phyloP scores from a whole-genome alignment of 129 eudicot genomes.

The Flaveria ramosissima region DNA sequence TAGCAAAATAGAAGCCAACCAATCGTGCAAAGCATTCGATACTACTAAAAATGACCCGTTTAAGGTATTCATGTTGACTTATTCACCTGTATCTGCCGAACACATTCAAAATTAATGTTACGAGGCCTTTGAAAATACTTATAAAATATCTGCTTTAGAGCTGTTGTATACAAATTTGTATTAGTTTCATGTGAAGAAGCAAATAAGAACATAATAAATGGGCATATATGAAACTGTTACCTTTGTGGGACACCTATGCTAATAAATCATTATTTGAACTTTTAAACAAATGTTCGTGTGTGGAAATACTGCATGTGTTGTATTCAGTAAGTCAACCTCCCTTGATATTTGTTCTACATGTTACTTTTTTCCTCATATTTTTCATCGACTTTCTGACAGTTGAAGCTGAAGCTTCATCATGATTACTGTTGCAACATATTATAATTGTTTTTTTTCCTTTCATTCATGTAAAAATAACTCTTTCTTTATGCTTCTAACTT shows the following conservation, averaged over 20 bases:
- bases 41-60: neutral
- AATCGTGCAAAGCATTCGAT: neutral
- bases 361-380: neutral
- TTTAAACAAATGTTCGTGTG: neutral
- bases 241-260: constrained; percentile 5
- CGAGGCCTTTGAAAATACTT: neutral
- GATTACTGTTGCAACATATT: neutral
- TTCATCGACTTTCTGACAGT: neutral
- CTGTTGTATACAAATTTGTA: neutral
- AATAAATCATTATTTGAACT: neutral
- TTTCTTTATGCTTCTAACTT: neutral
- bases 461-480: neutral
- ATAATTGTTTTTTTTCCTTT: neutral
- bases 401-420: neutral
- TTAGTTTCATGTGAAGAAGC: neutral
- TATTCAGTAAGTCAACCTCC: constrained; percentile 15
- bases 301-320: neutral
- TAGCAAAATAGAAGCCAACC: neutral
- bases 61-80: constrained; percentile 15
- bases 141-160: neutral
- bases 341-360: constrained; percentile 14
- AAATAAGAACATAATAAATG: neutral
- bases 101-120: neutral
- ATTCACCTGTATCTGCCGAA: constrained; percentile 3
- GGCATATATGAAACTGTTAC: neutral